Evolutionary conservation across 2,329 filamentous ascomycete genomes (phyloP).

Genomic region (Colletotrichum acutatum): DNA sequence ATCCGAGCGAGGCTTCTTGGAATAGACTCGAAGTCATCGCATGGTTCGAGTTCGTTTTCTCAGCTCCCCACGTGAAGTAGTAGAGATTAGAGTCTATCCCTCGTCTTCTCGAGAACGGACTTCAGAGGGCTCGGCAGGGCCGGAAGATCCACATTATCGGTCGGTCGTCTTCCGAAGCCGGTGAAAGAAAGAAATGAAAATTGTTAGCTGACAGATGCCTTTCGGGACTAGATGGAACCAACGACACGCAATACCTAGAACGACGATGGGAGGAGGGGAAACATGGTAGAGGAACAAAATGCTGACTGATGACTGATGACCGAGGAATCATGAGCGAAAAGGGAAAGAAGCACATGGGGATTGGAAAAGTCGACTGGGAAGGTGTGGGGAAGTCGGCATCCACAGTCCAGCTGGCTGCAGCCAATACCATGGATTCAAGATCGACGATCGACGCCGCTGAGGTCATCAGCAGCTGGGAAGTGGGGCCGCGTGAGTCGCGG

Average conservation of each 20-base stretch:
- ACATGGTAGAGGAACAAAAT: background rate
- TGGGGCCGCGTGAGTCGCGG: slow-evolving; percentile 22
- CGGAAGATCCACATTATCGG: background rate
- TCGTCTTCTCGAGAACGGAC: background rate
- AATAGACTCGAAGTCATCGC: background rate
- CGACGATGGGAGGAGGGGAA: too few species aligned
- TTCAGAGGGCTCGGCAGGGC: background rate
- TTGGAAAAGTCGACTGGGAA: background rate
- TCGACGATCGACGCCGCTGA: slow-evolving; percentile 32
- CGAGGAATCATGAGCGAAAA: slow-evolving; percentile 2
- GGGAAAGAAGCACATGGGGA: slow-evolving; percentile 1
- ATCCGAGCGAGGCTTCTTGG: slow-evolving; percentile 12
- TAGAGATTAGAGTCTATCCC: background rate
- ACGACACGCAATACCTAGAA: background rate
- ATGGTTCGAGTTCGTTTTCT: background rate
- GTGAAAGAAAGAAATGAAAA: background rate
- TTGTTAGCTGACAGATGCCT: background rate
- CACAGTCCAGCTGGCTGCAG: background rate
- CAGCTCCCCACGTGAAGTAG: background rate
- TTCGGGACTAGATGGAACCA: background rate
- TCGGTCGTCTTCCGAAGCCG: background rate
- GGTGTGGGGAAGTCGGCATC: slow-evolving; percentile 20
- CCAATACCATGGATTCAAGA: background rate
- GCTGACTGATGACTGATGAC: background rate
- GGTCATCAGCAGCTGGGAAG: slow-evolving; percentile 18